phyloP scores from a whole-genome alignment of 2,329 filamentous ascomycete genomes.

The Pleoardoris graminearum region DNA sequence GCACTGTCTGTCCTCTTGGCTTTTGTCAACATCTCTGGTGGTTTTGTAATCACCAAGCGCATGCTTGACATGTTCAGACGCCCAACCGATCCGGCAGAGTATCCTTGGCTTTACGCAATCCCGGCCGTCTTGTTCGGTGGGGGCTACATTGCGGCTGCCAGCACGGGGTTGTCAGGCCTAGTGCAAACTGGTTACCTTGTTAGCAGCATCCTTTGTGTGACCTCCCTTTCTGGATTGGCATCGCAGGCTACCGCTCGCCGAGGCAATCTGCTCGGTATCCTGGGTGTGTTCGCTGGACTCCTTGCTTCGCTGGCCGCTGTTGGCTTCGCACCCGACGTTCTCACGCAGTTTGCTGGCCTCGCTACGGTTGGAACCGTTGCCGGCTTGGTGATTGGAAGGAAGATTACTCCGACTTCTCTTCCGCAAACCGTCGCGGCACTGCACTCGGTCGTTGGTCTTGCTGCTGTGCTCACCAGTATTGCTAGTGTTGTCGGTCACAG shows the following conservation, averaged over 20 bases:
- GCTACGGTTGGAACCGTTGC: conserved; percentile 71
- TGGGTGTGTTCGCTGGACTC: conserved; percentile 82
- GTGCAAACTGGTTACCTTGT: conserved; percentile 87
- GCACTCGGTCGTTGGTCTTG: conserved; percentile 87
- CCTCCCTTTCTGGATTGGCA: conserved; percentile 76
- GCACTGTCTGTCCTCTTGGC: conserved; percentile 80
- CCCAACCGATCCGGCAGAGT: conserved; percentile 84
- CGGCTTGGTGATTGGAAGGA: conserved; percentile 76
- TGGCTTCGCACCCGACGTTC: conserved; percentile 76
- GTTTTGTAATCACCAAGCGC: conserved; percentile 88
- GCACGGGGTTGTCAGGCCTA: conserved; percentile 79
- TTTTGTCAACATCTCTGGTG: conserved; percentile 86
- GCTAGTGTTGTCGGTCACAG: conserved; percentile 80
- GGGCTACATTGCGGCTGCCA: conserved; percentile 77
- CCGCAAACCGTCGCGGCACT: conserved; percentile 88
- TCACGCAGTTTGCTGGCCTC: conserved; percentile 78
- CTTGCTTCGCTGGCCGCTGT: conserved; percentile 80
- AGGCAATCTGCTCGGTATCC: conserved; percentile 83
- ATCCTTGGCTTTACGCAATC: conserved; percentile 82
- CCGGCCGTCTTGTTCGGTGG: conserved; percentile 78
- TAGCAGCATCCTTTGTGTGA: conserved; percentile 81
- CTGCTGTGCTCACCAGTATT: conserved; percentile 84
- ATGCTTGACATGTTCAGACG: conserved; percentile 74
- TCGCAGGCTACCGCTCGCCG: conserved; percentile 81
- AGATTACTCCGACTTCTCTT: conserved; percentile 84